These are phyloP conservation scores for Gossypium gossypioides DNA, from an alignment of 441 rosid genomes.

Conservation along the genomic window DNA sequence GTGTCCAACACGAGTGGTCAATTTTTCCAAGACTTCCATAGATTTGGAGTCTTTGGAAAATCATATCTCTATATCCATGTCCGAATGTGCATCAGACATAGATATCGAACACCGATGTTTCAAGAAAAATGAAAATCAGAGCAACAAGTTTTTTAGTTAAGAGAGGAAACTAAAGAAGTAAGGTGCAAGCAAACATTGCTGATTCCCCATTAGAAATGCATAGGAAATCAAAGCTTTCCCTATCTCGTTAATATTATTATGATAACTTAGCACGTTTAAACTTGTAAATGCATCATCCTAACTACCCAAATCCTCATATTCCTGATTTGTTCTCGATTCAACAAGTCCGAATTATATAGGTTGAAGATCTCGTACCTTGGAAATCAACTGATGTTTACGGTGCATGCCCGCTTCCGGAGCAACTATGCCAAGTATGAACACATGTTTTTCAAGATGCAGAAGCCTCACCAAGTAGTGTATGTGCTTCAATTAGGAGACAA, in stretches of 20 bases:
- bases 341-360: slow-evolving; percentile 32
- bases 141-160: neutral
- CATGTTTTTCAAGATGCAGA: slow-evolving; percentile 11
- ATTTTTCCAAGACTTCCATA: no score
- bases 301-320: slow-evolving; percentile 18
- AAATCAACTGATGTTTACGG: neutral
- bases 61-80: no score
- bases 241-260: slow-evolving; percentile 27
- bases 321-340: slow-evolving; percentile 27
- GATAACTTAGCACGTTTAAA: slow-evolving; percentile 22
- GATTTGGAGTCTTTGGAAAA: no score
- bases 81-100: no score
- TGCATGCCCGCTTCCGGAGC: neutral
- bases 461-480: slow-evolving; percentile 5
- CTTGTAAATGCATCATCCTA: slow-evolving; percentile 31
- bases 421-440: neutral
- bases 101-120: no score
- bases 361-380: slow-evolving; percentile 14
- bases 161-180: neutral
- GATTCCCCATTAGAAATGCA: slow-evolving; percentile 15
- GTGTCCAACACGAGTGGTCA: no score
- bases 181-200: neutral
- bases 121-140: no score
- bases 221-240: slow-evolving; percentile 20
- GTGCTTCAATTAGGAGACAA: slow-evolving; percentile 26